These are phyloP conservation scores for Tylopilus cervinicoccineus DNA, from an alignment of 768 basidiomycete species.

Conservation along the genomic window DNA sequence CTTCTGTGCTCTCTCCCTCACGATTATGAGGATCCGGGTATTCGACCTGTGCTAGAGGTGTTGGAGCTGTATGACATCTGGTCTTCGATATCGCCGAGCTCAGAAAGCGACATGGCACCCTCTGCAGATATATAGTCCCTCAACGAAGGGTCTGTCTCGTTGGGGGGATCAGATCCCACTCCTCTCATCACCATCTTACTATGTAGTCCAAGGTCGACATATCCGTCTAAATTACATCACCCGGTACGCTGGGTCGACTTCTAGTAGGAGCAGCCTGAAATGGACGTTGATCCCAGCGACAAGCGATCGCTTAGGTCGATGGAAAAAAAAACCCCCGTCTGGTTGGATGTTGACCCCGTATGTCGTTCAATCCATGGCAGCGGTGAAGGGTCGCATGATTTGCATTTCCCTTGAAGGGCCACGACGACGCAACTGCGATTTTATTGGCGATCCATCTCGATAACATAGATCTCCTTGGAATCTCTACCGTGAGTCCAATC, in stretches of 20 bases:
- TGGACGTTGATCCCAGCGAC: too few relatives aligned
- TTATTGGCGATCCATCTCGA: constrained; percentile 67
- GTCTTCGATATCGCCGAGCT: too few relatives aligned
- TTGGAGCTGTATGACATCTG: neutral
- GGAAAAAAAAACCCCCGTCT: constrained; percentile 33
- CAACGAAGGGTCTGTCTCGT: too few relatives aligned
- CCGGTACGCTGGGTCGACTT: too few relatives aligned
- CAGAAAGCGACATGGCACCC: neutral
- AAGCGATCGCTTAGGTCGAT: neutral
- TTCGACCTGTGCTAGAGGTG: neutral
- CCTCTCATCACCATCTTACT: too few relatives aligned
- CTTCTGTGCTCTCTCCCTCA: neutral
- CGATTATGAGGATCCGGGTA: too few relatives aligned
- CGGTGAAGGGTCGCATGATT: neutral
- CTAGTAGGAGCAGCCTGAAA: too few relatives aligned
- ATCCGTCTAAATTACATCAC: too few relatives aligned
- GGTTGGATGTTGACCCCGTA: constrained; percentile 69
- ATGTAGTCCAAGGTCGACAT: too few relatives aligned
- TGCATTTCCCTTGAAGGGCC: constrained; percentile 50
- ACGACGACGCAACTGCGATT: constrained; percentile 86
- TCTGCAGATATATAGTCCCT: neutral
- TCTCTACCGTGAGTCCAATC: constrained; percentile 64
- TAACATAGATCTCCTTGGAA: constrained; percentile 66
- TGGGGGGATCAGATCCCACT: too few relatives aligned
- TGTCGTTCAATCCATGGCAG: constrained; percentile 12